These are phyloP conservation scores for Rubroboletus pulcherrimus DNA, from an alignment of 768 basidiomycete species.

Conservation along the genomic window DNA sequence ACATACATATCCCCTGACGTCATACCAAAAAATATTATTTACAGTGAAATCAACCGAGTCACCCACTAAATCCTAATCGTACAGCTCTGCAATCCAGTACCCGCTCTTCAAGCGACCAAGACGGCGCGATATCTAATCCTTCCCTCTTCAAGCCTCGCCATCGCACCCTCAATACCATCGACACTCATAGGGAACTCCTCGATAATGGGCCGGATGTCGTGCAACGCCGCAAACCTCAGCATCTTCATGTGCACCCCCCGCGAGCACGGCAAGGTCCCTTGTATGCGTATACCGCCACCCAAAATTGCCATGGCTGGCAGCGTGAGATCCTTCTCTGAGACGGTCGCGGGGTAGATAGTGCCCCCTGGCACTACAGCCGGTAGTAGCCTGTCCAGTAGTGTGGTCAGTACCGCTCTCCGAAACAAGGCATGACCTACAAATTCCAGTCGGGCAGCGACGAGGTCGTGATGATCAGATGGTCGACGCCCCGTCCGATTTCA, in stretches of 20 bases:
- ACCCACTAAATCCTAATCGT: too few relatives aligned
- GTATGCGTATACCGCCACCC: slow-evolving; percentile 20
- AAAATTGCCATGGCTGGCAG: slow-evolving; percentile 21
- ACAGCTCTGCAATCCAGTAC: too few relatives aligned
- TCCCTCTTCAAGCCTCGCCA: slow-evolving; percentile 24
- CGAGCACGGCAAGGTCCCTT: slow-evolving; percentile 24
- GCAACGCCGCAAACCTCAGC: slow-evolving; percentile 33
- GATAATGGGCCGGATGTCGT: slow-evolving; percentile 28
- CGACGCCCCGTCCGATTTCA: slow-evolving; percentile 24
- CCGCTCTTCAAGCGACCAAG: slow-evolving; percentile 13
- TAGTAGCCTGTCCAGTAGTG: slow-evolving; percentile 17
- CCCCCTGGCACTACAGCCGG: slow-evolving; percentile 26
- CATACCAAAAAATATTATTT: slow-evolving; percentile 9
- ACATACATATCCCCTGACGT: slow-evolving; percentile 9
- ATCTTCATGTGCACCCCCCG: slow-evolving; percentile 30
- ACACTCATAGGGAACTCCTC: slow-evolving; percentile 32
- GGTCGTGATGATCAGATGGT: slow-evolving; percentile 33
- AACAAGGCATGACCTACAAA: slow-evolving; percentile 17
- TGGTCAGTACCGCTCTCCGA: neutral
- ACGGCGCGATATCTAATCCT: slow-evolving; percentile 33
- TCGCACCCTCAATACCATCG: slow-evolving; percentile 29
- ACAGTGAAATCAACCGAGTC: too few relatives aligned
- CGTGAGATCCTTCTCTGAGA: slow-evolving; percentile 19
- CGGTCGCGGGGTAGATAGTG: slow-evolving; percentile 25
- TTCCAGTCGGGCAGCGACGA: slow-evolving; percentile 29